Evolutionary conservation across 805 yeast species (phyloP).

Genomic region (Saturnispora dispora): DNA sequence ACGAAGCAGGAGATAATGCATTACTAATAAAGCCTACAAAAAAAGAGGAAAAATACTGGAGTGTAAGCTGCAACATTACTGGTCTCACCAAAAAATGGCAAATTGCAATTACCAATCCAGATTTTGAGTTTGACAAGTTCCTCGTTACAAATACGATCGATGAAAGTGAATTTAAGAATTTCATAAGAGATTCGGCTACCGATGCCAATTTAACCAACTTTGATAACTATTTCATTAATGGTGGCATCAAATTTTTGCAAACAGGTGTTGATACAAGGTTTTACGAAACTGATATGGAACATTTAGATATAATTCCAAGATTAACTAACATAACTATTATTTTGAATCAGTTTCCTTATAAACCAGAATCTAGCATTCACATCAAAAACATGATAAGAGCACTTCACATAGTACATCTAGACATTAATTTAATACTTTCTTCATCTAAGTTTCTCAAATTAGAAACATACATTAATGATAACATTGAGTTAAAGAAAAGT

Average conservation of each 20-base stretch:
- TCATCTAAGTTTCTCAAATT: conserved; percentile 14
- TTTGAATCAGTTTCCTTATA: conserved; percentile 21
- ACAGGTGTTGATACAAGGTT: conserved; percentile 24
- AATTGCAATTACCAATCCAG: conserved; percentile 20
- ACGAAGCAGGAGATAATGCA: conserved; percentile 6
- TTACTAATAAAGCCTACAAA: conserved; percentile 8
- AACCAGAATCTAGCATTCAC: conserved; percentile 16
- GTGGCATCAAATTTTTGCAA: conserved; percentile 11
- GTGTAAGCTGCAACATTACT: not conserved
- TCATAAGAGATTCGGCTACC: not conserved
- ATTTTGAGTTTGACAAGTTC: conserved; percentile 18
- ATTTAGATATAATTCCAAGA: conserved; percentile 18
- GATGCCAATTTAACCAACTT: not conserved
- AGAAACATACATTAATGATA: conserved; percentile 12
- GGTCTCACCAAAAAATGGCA: conserved; percentile 23
- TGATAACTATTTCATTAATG: not conserved
- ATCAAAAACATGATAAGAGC: conserved; percentile 25
- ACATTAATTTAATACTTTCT: conserved; percentile 19
- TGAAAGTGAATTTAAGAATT: conserved; percentile 18
- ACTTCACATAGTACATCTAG: conserved; percentile 23
- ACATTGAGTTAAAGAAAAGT: conserved; percentile 10
- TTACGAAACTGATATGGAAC: conserved; percentile 23
- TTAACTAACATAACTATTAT: conserved; percentile 24
- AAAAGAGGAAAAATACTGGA: not conserved
- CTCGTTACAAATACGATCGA: conserved; percentile 22